These are phyloP conservation scores for Thyridium curvatum DNA, from an alignment of 2,329 filamentous ascomycete species.

Conservation along the genomic window DNA sequence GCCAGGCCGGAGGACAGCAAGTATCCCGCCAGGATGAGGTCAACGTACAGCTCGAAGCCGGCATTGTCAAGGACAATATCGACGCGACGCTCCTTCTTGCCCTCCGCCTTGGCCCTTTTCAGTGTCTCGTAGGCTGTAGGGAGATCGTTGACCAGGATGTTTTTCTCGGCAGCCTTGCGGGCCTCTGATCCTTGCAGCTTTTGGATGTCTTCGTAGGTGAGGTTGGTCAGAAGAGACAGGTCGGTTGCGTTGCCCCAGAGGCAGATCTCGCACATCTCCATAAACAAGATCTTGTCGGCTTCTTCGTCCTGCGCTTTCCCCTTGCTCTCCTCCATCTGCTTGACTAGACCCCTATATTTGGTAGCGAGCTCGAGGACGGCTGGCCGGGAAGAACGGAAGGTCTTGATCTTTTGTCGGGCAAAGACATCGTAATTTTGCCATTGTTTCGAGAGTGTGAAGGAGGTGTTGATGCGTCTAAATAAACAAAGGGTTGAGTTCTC, in stretches of 20 bases:
- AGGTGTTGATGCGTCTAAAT: constrained; percentile 64
- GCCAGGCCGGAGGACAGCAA: constrained; percentile 79
- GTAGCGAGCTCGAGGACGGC: constrained; percentile 42
- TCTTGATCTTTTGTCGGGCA: constrained; percentile 80
- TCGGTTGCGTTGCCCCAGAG: constrained; percentile 97
- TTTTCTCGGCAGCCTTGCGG: constrained; percentile 79
- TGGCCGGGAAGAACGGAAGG: constrained; percentile 84
- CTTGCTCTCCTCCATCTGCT: constrained; percentile 53
- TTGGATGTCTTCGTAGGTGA: constrained; percentile 94
- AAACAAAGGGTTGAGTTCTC: too few relatives aligned
- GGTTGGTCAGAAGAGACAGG: constrained; percentile 79
- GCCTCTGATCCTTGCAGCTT: constrained; percentile 88
- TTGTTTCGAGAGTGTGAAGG: constrained; percentile 68
- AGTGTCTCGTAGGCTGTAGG: constrained; percentile 24
- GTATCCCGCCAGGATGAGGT: constrained; percentile 87
- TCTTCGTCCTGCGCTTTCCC: constrained; percentile 51
- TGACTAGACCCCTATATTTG: constrained; percentile 51
- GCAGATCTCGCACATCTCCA: constrained; percentile 93
- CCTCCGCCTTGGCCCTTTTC: constrained; percentile 11
- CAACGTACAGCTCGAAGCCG: constrained; percentile 94
- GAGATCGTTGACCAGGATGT: constrained; percentile 87
- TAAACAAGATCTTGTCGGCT: constrained; percentile 73
- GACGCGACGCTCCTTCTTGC: constrained; percentile 60
- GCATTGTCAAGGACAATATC: constrained; percentile 97
- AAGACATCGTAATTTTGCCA: constrained; percentile 94